phyloP scores from a whole-genome alignment of 108 stramenopile species.

The Chaetoceros tenuissimus region DNA sequence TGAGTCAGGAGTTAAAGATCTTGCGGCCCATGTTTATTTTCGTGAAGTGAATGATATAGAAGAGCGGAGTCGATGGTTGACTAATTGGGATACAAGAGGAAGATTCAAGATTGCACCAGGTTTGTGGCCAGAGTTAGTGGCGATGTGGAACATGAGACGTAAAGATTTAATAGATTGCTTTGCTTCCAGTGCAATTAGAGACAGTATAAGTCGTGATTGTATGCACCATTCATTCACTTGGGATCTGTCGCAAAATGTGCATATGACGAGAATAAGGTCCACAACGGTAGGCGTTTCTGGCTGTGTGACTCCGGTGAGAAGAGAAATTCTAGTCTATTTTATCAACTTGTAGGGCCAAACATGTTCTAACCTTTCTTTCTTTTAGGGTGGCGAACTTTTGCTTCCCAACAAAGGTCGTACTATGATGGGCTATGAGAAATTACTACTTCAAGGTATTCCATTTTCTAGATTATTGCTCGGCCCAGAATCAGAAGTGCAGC shows the following conservation, averaged over 20 bases:
- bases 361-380: too few species aligned
- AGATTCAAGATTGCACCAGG: conserved; percentile 47
- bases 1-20: conserved; percentile 19
- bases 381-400: conserved; percentile 66
- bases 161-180: conserved; percentile 51
- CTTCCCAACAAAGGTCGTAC: conserved; percentile 56
- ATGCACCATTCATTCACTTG: conserved; percentile 52
- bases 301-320: conserved; percentile 71
- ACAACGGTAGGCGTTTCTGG: conserved; percentile 46
- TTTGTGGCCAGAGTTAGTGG: conserved; percentile 61
- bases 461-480: conserved; percentile 58
- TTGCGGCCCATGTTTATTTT: too few species aligned
- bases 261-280: conserved; percentile 46
- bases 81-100: conserved; percentile 42
- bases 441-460: conserved; percentile 71
- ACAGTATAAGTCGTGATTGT: conserved; percentile 58
- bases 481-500: conserved; percentile 71
- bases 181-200: conserved; percentile 39
- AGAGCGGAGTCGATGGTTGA: conserved; percentile 31
- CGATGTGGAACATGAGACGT: conserved; percentile 24
- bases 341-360: too few species aligned
- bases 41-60: conserved; percentile 36
- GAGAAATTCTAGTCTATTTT: too few species aligned
- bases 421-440: conserved; percentile 65
- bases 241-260: conserved; percentile 64